A percentile compares a stretch with the other conserved stretches of the same genome.
These are phyloP conservation scores for Pseudogymnoascus sp. DNA, from an alignment of 2,329 filamentous ascomycete species.

Conservation along the genomic window DNA sequence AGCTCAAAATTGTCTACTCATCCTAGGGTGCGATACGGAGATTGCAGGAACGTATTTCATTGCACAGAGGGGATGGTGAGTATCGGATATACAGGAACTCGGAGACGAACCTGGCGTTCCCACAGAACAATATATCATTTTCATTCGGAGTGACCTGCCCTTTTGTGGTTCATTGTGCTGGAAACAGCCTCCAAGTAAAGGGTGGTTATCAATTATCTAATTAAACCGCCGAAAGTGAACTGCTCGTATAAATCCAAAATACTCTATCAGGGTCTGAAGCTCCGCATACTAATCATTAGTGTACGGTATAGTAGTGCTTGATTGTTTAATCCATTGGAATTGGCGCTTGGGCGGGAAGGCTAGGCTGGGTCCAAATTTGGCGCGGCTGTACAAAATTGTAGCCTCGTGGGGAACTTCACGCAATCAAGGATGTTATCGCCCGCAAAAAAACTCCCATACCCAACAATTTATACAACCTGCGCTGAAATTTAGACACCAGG, in stretches of 20 bases:
- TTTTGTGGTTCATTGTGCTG: not conserved
- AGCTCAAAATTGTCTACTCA: not conserved
- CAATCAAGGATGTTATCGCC: not conserved
- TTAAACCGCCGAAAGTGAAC: not conserved
- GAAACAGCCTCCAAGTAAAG: not conserved
- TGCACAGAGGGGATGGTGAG: not conserved
- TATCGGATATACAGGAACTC: not conserved
- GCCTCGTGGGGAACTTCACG: not conserved
- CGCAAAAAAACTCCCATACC: not conserved
- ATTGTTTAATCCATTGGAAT: not conserved
- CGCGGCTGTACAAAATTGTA: not conserved
- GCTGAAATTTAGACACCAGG: not conserved
- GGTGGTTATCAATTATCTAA: not conserved
- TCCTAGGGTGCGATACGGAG: not conserved
- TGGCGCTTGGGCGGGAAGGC: constrained; percentile 1
- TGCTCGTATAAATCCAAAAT: too few relatives aligned
- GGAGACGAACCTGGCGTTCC: not conserved
- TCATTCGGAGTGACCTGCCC: not conserved
- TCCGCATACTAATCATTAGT: not conserved
- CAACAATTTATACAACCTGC: not conserved
- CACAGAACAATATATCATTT: not conserved
- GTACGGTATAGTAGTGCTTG: not conserved
- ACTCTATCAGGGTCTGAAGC: not conserved
- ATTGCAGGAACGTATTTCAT: not conserved
- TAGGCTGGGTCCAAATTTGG: not conserved